A percentile compares a stretch with the other conserved stretches of the same genome.
These are phyloP conservation scores for Fusarium protoensiforme DNA, from an alignment of 2,329 filamentous ascomycete species.

Conservation along the genomic window DNA sequence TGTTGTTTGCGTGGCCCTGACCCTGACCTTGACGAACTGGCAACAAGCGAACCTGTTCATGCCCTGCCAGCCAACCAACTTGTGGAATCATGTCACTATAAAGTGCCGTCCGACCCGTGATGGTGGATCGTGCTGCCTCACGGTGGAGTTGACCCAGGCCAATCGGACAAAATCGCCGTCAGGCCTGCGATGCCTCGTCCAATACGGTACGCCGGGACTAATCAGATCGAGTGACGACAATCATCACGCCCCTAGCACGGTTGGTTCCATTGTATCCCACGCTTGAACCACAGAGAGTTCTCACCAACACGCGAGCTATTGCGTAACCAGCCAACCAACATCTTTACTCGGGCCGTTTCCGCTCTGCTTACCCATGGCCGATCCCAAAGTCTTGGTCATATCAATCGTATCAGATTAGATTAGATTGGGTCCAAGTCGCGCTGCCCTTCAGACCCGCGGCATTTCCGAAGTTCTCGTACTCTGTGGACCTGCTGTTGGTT, in stretches of 20 bases:
- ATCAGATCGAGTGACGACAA: neutral
- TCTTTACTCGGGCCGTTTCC: slow-evolving; percentile 7
- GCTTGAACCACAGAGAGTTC: slow-evolving; percentile 4
- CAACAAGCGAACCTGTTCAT: neutral
- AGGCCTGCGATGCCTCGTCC: neutral
- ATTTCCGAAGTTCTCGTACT: slow-evolving; percentile 1
- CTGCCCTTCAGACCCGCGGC: neutral
- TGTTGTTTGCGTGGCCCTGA: neutral
- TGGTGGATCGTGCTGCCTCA: neutral
- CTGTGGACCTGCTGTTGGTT: slow-evolving; percentile 10
- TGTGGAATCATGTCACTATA: neutral
- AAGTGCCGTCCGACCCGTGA: neutral
- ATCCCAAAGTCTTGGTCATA: neutral
- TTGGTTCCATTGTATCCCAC: neutral
- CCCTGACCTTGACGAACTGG: neutral
- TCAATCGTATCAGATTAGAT: slow-evolving; percentile 35
- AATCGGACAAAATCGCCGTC: neutral
- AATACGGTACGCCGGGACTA: neutral
- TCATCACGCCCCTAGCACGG: neutral
- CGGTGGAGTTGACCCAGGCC: neutral
- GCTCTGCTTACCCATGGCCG: neutral
- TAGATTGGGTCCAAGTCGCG: slow-evolving; percentile 16
- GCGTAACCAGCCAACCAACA: slow-evolving; percentile 7
- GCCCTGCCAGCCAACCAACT: neutral
- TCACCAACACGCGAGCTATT: slow-evolving; percentile 4